These are phyloP conservation scores for Beauveria scarabaeidicola DNA, from an alignment of 2,329 filamentous ascomycete genomes.

Conservation along the genomic window DNA sequence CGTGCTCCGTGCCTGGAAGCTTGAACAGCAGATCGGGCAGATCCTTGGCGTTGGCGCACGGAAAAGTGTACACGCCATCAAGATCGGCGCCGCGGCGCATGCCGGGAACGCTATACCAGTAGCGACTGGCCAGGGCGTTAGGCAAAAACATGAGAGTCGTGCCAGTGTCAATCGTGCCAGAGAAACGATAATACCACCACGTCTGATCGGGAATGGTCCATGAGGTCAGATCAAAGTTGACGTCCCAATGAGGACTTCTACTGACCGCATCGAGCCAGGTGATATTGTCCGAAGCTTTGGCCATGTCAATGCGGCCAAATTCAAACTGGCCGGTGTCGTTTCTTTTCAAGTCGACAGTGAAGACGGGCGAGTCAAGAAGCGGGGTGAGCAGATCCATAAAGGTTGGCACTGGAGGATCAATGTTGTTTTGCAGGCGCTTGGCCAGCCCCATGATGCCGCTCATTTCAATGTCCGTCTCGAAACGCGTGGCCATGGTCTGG, in stretches of 20 bases:
- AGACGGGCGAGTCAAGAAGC: slow-evolving; percentile 32
- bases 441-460: slow-evolving; percentile 46
- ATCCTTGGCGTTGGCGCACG: slow-evolving; percentile 42
- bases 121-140: slow-evolving; percentile 45
- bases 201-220: slow-evolving; percentile 38
- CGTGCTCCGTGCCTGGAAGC: slow-evolving; percentile 39
- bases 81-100: slow-evolving; percentile 38
- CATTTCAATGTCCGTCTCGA: slow-evolving; percentile 33
- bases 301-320: slow-evolving; percentile 40
- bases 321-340: slow-evolving; percentile 41
- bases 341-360: slow-evolving; percentile 41
- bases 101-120: slow-evolving; percentile 48
- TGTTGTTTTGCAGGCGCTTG: slow-evolving; percentile 36
- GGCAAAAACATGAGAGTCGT: slow-evolving; percentile 58
- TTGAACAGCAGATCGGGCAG: slow-evolving; percentile 52
- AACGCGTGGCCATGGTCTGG: slow-evolving; percentile 30
- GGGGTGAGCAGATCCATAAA: slow-evolving; percentile 37
- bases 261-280: slow-evolving; percentile 31
- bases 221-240: slow-evolving; percentile 40
- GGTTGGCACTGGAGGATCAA: slow-evolving; percentile 32
- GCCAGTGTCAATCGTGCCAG: slow-evolving; percentile 59
- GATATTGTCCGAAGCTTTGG: slow-evolving; percentile 31
- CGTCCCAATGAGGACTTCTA: slow-evolving; percentile 30
- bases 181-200: slow-evolving; percentile 38
- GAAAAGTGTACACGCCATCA: slow-evolving; percentile 46